Evolutionary conservation across 495 filamentous ascomycete genomes (phyloP).

Genomic region (Podospora pseudocomata): DNA sequence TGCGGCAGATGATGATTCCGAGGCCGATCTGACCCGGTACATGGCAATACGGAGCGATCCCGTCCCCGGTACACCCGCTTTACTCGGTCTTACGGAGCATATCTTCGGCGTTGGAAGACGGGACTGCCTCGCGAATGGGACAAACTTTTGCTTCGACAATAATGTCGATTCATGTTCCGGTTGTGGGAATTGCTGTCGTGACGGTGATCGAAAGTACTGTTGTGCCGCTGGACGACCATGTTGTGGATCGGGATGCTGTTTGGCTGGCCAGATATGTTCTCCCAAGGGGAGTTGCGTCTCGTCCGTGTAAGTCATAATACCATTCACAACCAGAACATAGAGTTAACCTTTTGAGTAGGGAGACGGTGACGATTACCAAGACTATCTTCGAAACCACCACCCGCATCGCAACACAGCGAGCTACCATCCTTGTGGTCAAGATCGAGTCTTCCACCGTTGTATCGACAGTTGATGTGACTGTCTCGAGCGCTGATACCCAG

Average conservation of each 20-base stretch:
- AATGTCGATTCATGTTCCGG: conserved; percentile 25
- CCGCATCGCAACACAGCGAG: conserved; percentile 22
- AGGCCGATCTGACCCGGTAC: not conserved
- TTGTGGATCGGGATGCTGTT: conserved; percentile 33
- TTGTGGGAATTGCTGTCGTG: conserved; percentile 31
- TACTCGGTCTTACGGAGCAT: conserved; percentile 17
- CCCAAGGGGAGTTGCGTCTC: conserved; percentile 26
- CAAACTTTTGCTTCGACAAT: conserved; percentile 35
- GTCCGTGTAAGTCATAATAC: conserved; percentile 21
- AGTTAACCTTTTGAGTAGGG: conserved; percentile 13
- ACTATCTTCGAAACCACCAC: conserved; percentile 22
- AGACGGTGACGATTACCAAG: conserved; percentile 23
- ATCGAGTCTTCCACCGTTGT: conserved; percentile 26
- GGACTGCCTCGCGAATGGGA: conserved; percentile 33
- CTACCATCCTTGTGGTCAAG: conserved; percentile 26
- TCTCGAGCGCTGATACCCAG: conserved; percentile 27
- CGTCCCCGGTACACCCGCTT: conserved; percentile 20
- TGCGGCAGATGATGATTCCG: not conserved
- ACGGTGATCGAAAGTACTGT: conserved; percentile 24
- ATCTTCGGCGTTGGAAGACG: conserved; percentile 20
- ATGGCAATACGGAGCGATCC: conserved; percentile 17
- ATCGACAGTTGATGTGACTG: conserved; percentile 26
- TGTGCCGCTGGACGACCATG: conserved; percentile 24
- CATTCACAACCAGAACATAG: not conserved
- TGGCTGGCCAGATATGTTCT: conserved; percentile 27